Evolutionary conservation across 306 rosid genomes (phyloP).

Genomic region (Prosopis cineraria): DNA sequence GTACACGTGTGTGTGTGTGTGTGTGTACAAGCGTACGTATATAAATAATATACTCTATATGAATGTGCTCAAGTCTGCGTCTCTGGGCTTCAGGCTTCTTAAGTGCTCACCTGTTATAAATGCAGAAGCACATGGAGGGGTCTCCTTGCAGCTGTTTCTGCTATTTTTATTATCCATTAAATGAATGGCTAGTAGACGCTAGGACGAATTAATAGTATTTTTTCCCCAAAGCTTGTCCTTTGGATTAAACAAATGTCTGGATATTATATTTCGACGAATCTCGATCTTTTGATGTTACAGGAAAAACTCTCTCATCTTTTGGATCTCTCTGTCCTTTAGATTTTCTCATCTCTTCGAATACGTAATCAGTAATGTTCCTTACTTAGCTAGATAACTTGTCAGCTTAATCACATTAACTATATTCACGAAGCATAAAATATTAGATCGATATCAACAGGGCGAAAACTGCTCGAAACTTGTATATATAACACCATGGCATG

Average conservation of each 20-base stretch:
- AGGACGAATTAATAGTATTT: conserved; percentile 29
- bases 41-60: no score
- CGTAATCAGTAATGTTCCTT: neutral
- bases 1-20: no score
- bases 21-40: no score
- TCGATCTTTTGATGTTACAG: conserved; percentile 31
- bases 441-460: neutral
- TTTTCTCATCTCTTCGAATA: conserved; percentile 34
- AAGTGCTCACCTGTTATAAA: conserved; percentile 48
- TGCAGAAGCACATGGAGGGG: conserved; percentile 84
- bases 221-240: conserved; percentile 31
- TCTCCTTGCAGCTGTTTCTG: conserved; percentile 49
- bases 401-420: conserved; percentile 3
- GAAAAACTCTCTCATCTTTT: conserved; percentile 35
- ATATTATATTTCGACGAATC: conserved; percentile 6
- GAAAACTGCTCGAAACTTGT: neutral
- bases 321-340: conserved; percentile 32
- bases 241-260: neutral
- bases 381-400: conserved; percentile 10
- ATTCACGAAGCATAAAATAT: neutral
- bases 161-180: conserved; percentile 30
- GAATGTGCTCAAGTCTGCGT: neutral
- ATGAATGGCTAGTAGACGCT: conserved; percentile 50
- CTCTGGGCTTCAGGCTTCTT: neutral
- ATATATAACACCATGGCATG: no score